Evolutionary conservation across 345 rosid species (phyloP), one percentile per base, ranked within the genome.

Genomic region (Eucalyptus regnans): DNA sequence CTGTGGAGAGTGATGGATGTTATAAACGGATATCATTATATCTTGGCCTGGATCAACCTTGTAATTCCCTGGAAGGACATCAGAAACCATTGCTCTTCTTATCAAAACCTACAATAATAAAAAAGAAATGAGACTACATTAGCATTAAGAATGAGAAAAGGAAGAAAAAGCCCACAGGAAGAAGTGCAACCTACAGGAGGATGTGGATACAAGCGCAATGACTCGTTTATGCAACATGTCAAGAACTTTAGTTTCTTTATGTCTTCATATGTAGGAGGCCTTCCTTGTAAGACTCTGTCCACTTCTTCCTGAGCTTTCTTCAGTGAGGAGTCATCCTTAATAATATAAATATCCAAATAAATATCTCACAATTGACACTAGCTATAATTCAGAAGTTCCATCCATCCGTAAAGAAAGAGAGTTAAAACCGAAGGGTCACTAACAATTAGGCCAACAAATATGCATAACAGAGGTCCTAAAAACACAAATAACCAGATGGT

Each of bases 21-120:
- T 96, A 88, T 97, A 97, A 86, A 96, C 99, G 2, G 99, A 96
- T 80, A 97, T 96, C 99, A 97, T 96, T 89, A 97, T 94, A 89
- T 96, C 99, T 95, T 97, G 99, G 89, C 99, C 99, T 48, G 97
- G 84, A 89, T 95, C 93, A 85, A 96, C 97, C 94, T 96, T 96
- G 91, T 95, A 97, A 90, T 94, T 90, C 91, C 99, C 99, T 22
- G 99, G 99, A 91, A 97, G 98, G 60, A 94, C 90, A 88, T 97
- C 99, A n/a, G 95, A 94, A 87, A 93, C 94, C 90, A 93, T 94
- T 92, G 99, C 98, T 93, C 99, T 94, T 94, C 99, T 93, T 88
- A 97, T 92, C 92, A 97, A 93, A 86, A 97, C 98, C 99, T 96
- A 91, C 23, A 62, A 58, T 84, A 20, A 52, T 33, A 8, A 51